Evolutionary conservation across 2,329 filamentous ascomycete genomes (phyloP), one percentile per base, ranked within the genome.

Genomic region (Phoma sp.): DNA sequence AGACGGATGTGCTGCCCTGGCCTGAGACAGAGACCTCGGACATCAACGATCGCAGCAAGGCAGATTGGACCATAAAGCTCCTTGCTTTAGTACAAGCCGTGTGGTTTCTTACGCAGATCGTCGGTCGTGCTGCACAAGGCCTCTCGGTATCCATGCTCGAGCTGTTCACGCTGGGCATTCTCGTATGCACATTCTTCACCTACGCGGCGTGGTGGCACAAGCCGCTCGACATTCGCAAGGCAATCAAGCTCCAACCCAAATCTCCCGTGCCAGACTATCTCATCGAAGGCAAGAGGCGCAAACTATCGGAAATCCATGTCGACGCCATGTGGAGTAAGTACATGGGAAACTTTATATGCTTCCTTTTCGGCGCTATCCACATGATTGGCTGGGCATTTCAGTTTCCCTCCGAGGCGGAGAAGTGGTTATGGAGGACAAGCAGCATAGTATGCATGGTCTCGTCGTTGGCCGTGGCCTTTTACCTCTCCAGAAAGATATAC

Each of bases 151-250:
- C 57, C 1, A 59, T 61, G 3, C 12, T 67, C 5, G 64, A 65
- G 42, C 51, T 64, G 7, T 63, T 62, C 34, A 64, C 64, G 10
- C 38, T 62, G 7, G 55, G 40, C 3, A 59, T 57, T n/a, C 50
- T 64, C 9, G 32, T 47, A 14, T 64, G 56, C 21, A 56, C 61
- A 1, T 14, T 58, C 9, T 6, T 53, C 10, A 57, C 49, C 5
- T 62, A 59, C 28, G 12, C 33, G 4, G 37, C 32, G 10, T 59
- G 33, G 42, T 61, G 56, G 56, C n/a, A 49, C 10, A 66, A 66
- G 33, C 64, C 61, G 7, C 56, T 56, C 12, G 61, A 62, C 26
- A 34, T 65, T 5, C 49, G 47, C n/a, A 38, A n/a, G n/a, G n/a
- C n/a, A n/a, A n/a, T n/a, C n/a, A n/a, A n/a, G n/a, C n/a, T n/a